Percentiles rank a stretch among this genome's conserved stretches.
These are phyloP conservation scores for Coelastrella sp. DNA, from an alignment of 139 green algal genomes.

Conservation along the genomic window DNA sequence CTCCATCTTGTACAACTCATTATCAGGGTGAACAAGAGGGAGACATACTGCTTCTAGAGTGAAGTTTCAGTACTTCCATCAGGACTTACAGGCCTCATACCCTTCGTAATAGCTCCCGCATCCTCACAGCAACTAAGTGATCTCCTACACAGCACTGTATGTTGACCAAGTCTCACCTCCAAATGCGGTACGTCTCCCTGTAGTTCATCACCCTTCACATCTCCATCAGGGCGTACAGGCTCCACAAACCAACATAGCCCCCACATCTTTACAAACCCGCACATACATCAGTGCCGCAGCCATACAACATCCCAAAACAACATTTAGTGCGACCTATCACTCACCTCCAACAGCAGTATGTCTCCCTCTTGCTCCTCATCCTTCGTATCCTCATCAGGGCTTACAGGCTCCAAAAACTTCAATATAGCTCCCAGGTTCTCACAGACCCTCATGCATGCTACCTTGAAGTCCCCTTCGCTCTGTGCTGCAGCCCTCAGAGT, in stretches of 20 bases:
- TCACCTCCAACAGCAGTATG: slow-evolving; percentile 17
- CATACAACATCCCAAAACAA: neutral
- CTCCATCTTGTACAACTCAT: neutral
- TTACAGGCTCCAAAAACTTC: slow-evolving; percentile 32
- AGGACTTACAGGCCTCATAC: slow-evolving; percentile 12
- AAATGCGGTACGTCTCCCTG: neutral
- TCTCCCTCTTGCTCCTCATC: slow-evolving; percentile 4
- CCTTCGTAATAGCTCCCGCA: neutral
- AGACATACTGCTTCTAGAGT: no score
- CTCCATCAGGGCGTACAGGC: slow-evolving; percentile 12
- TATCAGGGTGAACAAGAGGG: neutral
- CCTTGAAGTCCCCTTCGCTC: neutral
- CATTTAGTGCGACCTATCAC: neutral
- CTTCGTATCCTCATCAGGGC: slow-evolving; percentile 28
- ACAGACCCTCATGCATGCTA: neutral
- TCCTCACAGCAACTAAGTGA: neutral
- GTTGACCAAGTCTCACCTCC: neutral
- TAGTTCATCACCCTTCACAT: neutral
- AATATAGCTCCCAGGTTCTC: slow-evolving; percentile 7
- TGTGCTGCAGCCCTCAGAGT: neutral
- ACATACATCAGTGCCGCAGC: neutral
- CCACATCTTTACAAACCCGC: neutral
- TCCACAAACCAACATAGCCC: slow-evolving; percentile 28
- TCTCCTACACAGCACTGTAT: neutral
- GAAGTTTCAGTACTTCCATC: neutral